Conservation (phyloP, 768 basidiomycete species). For the Leucocoprinus birnbaumii region DNA sequence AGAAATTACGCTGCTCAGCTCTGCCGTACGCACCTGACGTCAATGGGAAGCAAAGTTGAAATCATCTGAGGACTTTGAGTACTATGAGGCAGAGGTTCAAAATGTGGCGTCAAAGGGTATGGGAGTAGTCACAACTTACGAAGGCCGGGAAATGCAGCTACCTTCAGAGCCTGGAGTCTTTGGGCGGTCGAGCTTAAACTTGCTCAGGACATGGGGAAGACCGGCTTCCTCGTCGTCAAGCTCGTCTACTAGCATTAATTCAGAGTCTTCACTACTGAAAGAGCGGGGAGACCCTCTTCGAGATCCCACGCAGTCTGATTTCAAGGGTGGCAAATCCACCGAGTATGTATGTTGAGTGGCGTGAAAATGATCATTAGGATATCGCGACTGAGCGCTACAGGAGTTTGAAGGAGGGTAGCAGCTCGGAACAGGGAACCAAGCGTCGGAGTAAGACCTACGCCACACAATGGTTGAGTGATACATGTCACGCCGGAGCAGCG, state of each 20-base stretch:
- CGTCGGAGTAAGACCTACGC: background rate
- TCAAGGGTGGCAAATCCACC: conserved; percentile 3
- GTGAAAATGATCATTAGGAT: background rate
- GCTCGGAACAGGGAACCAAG: background rate
- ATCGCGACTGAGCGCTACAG: background rate
- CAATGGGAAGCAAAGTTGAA: background rate
- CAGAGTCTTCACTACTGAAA: background rate
- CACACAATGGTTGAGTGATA: background rate
- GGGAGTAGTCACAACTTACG: background rate
- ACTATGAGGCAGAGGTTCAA: background rate
- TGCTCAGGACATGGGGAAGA: conserved; percentile 5
- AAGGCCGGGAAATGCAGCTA: background rate
- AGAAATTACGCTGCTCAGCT: background rate
- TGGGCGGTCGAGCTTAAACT: conserved; percentile 2
- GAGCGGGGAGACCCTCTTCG: background rate
- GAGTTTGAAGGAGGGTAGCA: background rate
- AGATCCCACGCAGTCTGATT: background rate
- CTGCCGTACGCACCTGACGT: background rate
- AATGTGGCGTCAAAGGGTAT: background rate
- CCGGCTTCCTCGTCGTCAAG: background rate
- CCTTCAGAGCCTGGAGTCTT: background rate
- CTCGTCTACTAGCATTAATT: background rate
- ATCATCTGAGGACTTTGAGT: background rate
- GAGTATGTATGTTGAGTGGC: background rate
- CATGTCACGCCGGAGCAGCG: background rate